Conservation (phyloP, 495 filamentous ascomycete genomes). For the Penicillium malachiteum region DNA sequence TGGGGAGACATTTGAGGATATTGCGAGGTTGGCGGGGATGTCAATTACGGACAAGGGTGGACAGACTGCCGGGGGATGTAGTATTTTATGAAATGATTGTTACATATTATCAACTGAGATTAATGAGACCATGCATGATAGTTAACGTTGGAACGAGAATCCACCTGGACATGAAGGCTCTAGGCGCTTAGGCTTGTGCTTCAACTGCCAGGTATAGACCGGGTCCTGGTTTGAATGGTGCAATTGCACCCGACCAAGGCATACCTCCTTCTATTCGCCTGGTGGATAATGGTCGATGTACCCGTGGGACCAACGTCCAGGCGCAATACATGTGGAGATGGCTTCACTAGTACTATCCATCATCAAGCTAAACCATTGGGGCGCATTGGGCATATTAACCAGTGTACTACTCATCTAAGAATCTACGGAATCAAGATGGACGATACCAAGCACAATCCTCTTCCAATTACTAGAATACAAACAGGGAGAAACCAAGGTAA, state of each 20-base stretch:
- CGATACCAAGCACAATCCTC: slow-evolving; percentile 37
- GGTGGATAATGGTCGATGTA: too few relatives aligned
- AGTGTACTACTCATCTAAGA: not conserved
- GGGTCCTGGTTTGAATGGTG: too few relatives aligned
- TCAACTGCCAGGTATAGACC: too few relatives aligned
- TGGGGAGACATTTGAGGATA: slow-evolving; percentile 69
- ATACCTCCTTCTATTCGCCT: too few relatives aligned
- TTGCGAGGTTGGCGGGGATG: slow-evolving; percentile 68
- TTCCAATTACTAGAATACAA: slow-evolving; percentile 46
- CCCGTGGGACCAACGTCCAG: too few relatives aligned
- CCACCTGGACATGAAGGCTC: too few relatives aligned
- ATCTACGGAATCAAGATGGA: slow-evolving; percentile 1
- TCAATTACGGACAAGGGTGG: slow-evolving; percentile 53
- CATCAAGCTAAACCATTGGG: not conserved
- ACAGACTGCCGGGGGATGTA: slow-evolving; percentile 49
- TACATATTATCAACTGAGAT: too few relatives aligned
- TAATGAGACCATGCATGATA: not conserved
- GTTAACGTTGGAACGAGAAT: too few relatives aligned
- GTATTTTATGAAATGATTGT: slow-evolving; percentile 44
- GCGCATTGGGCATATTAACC: not conserved
- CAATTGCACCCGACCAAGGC: too few relatives aligned
- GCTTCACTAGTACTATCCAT: too few relatives aligned
- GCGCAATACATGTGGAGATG: too few relatives aligned
- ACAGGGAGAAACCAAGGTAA: slow-evolving; percentile 55
- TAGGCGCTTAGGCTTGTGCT: too few relatives aligned